Evolutionary conservation across 2,329 filamentous ascomycete genomes (phyloP), one percentile per base, ranked within the genome.

Genomic region (Aspergillaceae sp.): DNA sequence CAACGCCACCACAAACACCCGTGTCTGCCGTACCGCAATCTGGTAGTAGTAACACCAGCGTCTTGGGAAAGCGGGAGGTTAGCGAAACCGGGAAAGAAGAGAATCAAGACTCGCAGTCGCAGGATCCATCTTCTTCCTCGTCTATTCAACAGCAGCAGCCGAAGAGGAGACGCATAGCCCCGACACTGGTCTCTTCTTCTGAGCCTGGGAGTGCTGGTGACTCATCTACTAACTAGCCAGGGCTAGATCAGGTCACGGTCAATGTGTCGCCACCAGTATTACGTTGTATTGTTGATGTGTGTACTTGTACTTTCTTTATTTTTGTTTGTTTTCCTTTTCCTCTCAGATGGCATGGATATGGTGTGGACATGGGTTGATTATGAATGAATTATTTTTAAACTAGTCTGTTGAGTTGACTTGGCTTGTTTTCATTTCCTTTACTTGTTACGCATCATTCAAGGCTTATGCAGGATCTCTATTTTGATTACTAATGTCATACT

Each of bases 1-100:
- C 86, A 34, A 96, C 91, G 5, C 91, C 92, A 2, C 92, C 91
- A 1, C 86, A 94, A 64, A 97, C 91, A 3, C 91, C 91, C 4
- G 71, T 78, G 48, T 67, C 70, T 30, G 63, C 66, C 4, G 66
- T 61, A 27, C 63, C 66, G 46, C 76, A 80, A 43, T 80, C 77
- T 56, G 75, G 78, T 4, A 80, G 78, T 52, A 65, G 73, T 29
- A 74, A 70, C 52, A 71, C 71, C 28, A 80, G 75, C 47, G 74
- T 78, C 1, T 58, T 75, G n/a, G 73, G 74, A 1, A 77, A 79
- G 59, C 64, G 76, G 50, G 72, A 76, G 46, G 53, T 63, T 7
- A 69, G 66, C 50, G 70, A 74, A 45, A 67, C 69, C 5, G 71
- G 69, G 50, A 68, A 65, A n/a, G 67, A 76, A 44, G 69, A 71